Conservation (phyloP, 139 green algal species). For the Closterium sp. region DNA sequence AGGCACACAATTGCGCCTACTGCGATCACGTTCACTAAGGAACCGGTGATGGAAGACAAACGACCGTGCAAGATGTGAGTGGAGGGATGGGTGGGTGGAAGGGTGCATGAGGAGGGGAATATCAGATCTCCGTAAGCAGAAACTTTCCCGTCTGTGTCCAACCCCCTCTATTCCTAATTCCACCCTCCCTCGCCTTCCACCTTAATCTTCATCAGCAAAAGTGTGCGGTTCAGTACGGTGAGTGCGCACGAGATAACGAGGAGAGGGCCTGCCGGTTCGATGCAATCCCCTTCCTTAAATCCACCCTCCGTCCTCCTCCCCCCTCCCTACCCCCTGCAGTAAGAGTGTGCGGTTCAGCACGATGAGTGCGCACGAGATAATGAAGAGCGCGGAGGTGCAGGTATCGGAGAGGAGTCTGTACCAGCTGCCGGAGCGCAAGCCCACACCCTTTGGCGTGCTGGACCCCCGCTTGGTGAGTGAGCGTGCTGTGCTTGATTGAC, state of each 20-base stretch:
- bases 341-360: conserved; percentile 78
- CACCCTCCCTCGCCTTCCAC: too few species aligned
- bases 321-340: not conserved
- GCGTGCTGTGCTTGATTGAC: conserved; percentile 84
- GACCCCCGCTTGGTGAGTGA: conserved; percentile 76
- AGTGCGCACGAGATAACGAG: conserved; percentile 79
- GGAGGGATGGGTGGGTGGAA: too few species aligned
- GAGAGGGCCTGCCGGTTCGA: conserved; percentile 60
- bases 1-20: not conserved
- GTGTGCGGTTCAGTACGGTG: conserved; percentile 83
- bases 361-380: conserved; percentile 81
- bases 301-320: not conserved
- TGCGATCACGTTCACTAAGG: too few species aligned
- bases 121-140: not conserved
- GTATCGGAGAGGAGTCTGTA: conserved; percentile 86
- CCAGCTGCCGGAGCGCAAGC: conserved; percentile 83
- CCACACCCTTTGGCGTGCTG: conserved; percentile 79
- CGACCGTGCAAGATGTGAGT: too few species aligned
- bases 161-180: too few species aligned
- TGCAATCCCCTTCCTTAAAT: too few species aligned
- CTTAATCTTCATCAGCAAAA: conserved; percentile 16
- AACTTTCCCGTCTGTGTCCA: too few species aligned
- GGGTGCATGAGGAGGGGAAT: not conserved
- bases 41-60: too few species aligned
- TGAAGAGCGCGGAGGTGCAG: conserved; percentile 78